Evolutionary conservation across 148 eudicot species (phyloP).

Genomic region (Mesembryanthemum crystallinum): DNA sequence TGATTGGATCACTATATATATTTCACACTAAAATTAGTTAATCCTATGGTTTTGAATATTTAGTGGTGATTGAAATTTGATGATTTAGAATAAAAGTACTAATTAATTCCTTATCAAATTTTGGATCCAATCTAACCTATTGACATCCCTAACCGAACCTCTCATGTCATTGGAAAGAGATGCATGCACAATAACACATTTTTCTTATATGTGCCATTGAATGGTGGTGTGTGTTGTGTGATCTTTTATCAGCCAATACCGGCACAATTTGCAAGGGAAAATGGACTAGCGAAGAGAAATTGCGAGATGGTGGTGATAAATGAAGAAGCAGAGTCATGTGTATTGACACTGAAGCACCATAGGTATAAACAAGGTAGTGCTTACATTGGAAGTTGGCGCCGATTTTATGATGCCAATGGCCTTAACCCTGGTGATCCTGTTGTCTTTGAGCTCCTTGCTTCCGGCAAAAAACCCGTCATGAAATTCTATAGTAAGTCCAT

Average conservation of each 20-base stretch:
- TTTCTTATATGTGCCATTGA: no score
- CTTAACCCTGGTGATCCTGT: background rate
- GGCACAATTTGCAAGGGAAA: background rate
- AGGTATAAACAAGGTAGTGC: background rate
- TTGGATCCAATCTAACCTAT: background rate
- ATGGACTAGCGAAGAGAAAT: background rate
- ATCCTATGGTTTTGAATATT: no score
- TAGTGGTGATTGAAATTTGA: no score
- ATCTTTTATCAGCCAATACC: no score
- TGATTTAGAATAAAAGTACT: no score
- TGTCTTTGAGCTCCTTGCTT: conserved; percentile 1
- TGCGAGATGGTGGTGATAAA: background rate
- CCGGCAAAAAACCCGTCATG: background rate
- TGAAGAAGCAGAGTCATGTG: background rate
- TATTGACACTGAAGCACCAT: background rate
- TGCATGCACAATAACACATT: no score
- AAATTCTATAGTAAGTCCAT: conserved; percentile 10
- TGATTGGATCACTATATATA: no score
- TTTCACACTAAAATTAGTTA: no score
- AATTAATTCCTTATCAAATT: no score
- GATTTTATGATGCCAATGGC: background rate
- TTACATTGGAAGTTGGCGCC: background rate
- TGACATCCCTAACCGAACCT: no score
- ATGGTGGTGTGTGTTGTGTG: no score
- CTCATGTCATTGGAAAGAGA: background rate